Base-by-base conservation (phyloP, 75 land plant species). In the Azolla pinnata region DNA sequence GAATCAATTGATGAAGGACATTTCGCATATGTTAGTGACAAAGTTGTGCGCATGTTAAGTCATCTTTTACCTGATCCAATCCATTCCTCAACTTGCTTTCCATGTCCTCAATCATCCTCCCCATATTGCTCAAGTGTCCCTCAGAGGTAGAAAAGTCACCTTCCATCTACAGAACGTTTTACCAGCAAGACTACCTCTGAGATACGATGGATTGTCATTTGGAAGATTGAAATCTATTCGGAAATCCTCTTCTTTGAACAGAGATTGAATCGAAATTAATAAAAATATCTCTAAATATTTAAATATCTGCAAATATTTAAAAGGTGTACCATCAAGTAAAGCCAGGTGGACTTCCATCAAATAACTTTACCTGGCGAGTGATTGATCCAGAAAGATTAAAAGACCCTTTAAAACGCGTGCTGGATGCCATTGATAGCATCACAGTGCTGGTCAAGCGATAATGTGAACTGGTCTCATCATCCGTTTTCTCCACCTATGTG, bases 41-140 rank as follows among this genome's bases (percentile, higher is more conserved):
- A n/a, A n/a, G n/a, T n/a, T n/a, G n/a, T n/a, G n/a, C n/a, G n/a
- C n/a, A n/a, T n/a, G n/a, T n/a, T n/a, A n/a, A n/a, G n/a, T n/a
- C n/a, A n/a, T n/a, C n/a, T n/a, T n/a, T n/a, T 57, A 91, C 97
- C 89, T 87, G 97, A 67, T 91, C 97, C 54, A 91, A 64, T 5
- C 89, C 86, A 71, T 91, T 80, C 38, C 95, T 73, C 64, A 91
- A 75, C 56, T 91, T 91, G 54, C 95, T 67, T 48, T 91, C 97
- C 95, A 91, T 91, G 53, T 91, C 95, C 66, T 91, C 95, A 54
- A 91, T 82, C 95, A 91, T 79, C 54, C 64, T 76, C 54, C 97
- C 97, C 86, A 91, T 91, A 69, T 91, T 91, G 51, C 89, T 79
- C 26, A 91, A 69, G 60, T 91, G 97, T 25, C 95, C 89, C 30